Percentiles rank a stretch among this genome's conserved stretches.
Conservation (phyloP, 2,329 filamentous ascomycete genomes). For the Tolypocladium amazonense region DNA sequence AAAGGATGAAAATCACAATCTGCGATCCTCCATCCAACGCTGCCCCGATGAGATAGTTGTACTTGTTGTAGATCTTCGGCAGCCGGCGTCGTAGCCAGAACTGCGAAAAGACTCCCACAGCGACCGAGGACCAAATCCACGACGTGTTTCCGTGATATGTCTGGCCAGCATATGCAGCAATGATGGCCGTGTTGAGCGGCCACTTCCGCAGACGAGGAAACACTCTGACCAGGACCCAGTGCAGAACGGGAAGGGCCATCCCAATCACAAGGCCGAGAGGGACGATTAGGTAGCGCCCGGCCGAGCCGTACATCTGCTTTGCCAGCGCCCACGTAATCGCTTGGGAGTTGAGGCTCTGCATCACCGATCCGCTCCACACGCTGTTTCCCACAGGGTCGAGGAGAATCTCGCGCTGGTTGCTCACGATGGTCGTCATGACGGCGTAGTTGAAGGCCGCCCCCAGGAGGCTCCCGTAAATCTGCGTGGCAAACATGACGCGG, state of each 20-base stretch:
- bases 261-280: constrained; percentile 30
- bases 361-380: constrained; percentile 36
- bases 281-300: constrained; percentile 23
- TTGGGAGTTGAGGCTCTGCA: constrained; percentile 33
- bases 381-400: constrained; percentile 27
- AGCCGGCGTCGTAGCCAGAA: constrained; percentile 12
- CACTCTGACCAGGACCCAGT: constrained; percentile 22
- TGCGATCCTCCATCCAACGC: constrained; percentile 16
- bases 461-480: constrained; percentile 28
- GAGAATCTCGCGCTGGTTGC: constrained; percentile 28
- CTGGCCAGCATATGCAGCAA: constrained; percentile 27
- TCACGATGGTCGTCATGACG: constrained; percentile 34
- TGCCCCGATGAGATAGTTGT: constrained; percentile 16
- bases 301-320: constrained; percentile 29
- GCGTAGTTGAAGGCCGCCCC: constrained; percentile 34
- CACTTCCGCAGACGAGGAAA: neutral
- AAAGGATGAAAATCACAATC: constrained; percentile 15
- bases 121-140: constrained; percentile 21
- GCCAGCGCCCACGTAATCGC: constrained; percentile 22
- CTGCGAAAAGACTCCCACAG: constrained; percentile 19
- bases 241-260: constrained; percentile 26
- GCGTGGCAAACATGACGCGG: constrained; percentile 27
- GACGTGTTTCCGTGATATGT: constrained; percentile 27
- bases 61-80: constrained; percentile 14
- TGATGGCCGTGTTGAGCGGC: constrained; percentile 12